A percentile compares a stretch with the other conserved stretches of the same genome.
phyloP scores from a whole-genome alignment of 345 rosid genomes.

The Combretum micranthum region DNA sequence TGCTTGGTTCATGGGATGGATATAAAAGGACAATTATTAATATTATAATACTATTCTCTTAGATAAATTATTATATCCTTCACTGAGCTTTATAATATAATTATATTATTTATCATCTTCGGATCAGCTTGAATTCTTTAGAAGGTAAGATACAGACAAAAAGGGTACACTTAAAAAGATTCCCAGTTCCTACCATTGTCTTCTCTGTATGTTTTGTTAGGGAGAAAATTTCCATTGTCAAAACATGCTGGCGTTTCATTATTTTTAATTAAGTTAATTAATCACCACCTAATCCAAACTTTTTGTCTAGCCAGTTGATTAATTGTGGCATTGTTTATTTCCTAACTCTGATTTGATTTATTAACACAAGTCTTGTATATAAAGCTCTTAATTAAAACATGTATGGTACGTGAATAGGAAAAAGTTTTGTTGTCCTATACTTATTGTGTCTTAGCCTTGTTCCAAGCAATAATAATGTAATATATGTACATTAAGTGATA shows the following conservation, averaged over 20 bases:
- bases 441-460: no score
- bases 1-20: slow-evolving; percentile 8
- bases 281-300: no score
- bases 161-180: slow-evolving; percentile 1
- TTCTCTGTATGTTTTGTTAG: not conserved
- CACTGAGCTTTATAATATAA: not conserved
- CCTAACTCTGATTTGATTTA: no score
- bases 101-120: not conserved
- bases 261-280: no score
- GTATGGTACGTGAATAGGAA: no score
- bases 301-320: no score
- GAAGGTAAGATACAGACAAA: slow-evolving; percentile 7
- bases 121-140: slow-evolving; percentile 1
- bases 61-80: not conserved
- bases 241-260: not conserved
- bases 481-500: no score
- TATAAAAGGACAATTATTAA: not conserved
- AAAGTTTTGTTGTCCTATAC: no score
- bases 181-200: not conserved
- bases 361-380: no score
- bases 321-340: no score
- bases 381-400: no score
- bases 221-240: slow-evolving; percentile 3
- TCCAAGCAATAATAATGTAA: no score
- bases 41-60: not conserved